Percentiles rank a stretch among this genome's conserved stretches.
Conservation (phyloP, 2,329 filamentous ascomycete genomes). For the Zopfia rhizophila region DNA sequence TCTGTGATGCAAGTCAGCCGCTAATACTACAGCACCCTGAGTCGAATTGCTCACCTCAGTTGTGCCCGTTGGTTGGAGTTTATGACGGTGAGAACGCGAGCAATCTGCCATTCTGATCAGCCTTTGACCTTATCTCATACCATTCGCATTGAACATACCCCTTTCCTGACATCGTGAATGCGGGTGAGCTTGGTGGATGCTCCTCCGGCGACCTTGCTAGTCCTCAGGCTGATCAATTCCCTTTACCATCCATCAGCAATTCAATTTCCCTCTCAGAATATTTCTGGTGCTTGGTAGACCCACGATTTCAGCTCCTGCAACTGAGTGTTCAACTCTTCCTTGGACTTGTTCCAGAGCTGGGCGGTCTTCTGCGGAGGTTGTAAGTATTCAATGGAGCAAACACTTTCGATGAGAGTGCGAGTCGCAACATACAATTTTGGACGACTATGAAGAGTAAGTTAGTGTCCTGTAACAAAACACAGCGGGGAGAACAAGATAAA, state of each 20-base stretch:
- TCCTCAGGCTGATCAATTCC: conserved; percentile 94
- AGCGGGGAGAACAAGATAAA: neutral
- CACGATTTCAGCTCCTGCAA: conserved; percentile 51
- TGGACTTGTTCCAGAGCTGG: conserved; percentile 99
- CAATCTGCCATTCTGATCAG: conserved; percentile 65
- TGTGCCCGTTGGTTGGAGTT: conserved; percentile 99
- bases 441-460: conserved; percentile 61
- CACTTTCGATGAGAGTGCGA: conserved; percentile 20
- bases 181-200: conserved; percentile 88
- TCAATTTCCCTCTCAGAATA: conserved; percentile 14
- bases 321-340: conserved; percentile 93
- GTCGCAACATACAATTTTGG: conserved; percentile 69
- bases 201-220: conserved; percentile 96
- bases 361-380: conserved; percentile 73
- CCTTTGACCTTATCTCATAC: neutral
- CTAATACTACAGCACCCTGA: too few relatives aligned
- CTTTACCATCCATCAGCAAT: conserved; percentile 47
- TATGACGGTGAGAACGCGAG: conserved; percentile 98
- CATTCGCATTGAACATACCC: conserved; percentile 47
- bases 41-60: too few relatives aligned
- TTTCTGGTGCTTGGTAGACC: conserved; percentile 27
- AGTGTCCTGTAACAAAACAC: conserved; percentile 31
- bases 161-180: conserved; percentile 96
- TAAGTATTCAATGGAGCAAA: conserved; percentile 49
- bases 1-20: too few relatives aligned